Evolutionary conservation across 139 green algal genomes (phyloP).

Genomic region (Ostreobium quekettii): DNA sequence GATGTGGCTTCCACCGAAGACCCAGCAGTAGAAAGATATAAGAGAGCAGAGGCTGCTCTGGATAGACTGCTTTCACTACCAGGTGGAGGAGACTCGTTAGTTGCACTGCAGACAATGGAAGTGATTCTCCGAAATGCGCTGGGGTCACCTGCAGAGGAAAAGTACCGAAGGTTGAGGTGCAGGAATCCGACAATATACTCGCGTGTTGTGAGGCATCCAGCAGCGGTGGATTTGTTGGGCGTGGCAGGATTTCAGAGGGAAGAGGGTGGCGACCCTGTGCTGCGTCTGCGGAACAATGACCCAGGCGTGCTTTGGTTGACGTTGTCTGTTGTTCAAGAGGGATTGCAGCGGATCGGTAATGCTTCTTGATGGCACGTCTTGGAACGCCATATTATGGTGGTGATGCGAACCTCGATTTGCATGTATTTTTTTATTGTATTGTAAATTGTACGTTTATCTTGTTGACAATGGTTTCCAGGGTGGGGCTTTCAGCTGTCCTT

Average conservation of each 20-base stretch:
- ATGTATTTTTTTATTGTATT: too few relatives aligned
- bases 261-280: neutral
- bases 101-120: conserved; percentile 10
- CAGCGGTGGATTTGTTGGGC: neutral
- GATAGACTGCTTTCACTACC: neutral
- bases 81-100: neutral
- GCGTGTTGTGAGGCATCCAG: neutral
- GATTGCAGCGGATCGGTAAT: too few relatives aligned
- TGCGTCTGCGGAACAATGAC: neutral
- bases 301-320: neutral
- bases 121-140: conserved; percentile 14
- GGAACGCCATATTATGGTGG: too few relatives aligned
- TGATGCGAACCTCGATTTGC: too few relatives aligned
- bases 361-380: too few relatives aligned
- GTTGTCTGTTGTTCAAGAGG: neutral
- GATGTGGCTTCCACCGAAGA: neutral
- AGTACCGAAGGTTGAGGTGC: conserved; percentile 12
- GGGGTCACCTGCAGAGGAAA: conserved; percentile 4
- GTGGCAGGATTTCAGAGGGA: conserved; percentile 10
- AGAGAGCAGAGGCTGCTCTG: neutral
- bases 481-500: too few relatives aligned
- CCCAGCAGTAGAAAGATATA: neutral
- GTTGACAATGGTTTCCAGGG: too few relatives aligned
- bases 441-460: too few relatives aligned
- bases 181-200: neutral